These are phyloP conservation scores for Polyplosphaeria fusca DNA, from an alignment of 495 filamentous ascomycete species.

Conservation along the genomic window DNA sequence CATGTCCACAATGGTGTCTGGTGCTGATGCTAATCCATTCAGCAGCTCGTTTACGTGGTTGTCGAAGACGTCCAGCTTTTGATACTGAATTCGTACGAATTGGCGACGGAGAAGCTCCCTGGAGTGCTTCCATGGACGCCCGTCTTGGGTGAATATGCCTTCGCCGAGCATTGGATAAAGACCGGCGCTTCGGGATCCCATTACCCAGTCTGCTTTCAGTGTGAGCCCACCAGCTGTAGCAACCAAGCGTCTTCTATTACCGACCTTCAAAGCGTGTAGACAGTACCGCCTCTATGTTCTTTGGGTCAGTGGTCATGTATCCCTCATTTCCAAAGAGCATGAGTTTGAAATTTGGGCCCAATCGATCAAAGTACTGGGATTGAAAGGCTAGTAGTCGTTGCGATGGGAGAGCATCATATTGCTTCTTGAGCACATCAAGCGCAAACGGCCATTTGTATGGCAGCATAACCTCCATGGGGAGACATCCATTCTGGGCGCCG, in stretches of 20 bases:
- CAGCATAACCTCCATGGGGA: neutral
- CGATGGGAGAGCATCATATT: neutral
- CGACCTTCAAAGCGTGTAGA: conserved; percentile 42
- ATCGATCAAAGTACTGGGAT: neutral
- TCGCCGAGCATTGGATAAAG: conserved; percentile 47
- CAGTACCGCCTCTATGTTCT: conserved; percentile 46
- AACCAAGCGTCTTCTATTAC: too few relatives aligned
- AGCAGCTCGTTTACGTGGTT: neutral
- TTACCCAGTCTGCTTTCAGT: too few relatives aligned
- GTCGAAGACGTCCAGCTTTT: conserved; percentile 4
- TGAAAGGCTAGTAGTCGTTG: too few relatives aligned
- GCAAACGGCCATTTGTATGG: neutral
- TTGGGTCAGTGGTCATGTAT: conserved; percentile 40
- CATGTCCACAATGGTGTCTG: neutral
- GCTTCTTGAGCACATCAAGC: neutral
- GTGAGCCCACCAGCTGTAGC: too few relatives aligned
- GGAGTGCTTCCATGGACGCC: conserved; percentile 51
- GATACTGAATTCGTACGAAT: conserved; percentile 50
- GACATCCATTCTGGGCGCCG: neutral
- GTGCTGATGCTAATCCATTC: conserved; percentile 24
- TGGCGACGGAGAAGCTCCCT: conserved; percentile 55
- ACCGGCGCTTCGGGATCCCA: conserved; percentile 38
- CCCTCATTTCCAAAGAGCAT: neutral
- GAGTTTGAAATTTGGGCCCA: neutral
- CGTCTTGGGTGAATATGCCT: conserved; percentile 57